phyloP scores from a whole-genome alignment of 768 basidiomycete genomes.

The Boletus sensibilis region DNA sequence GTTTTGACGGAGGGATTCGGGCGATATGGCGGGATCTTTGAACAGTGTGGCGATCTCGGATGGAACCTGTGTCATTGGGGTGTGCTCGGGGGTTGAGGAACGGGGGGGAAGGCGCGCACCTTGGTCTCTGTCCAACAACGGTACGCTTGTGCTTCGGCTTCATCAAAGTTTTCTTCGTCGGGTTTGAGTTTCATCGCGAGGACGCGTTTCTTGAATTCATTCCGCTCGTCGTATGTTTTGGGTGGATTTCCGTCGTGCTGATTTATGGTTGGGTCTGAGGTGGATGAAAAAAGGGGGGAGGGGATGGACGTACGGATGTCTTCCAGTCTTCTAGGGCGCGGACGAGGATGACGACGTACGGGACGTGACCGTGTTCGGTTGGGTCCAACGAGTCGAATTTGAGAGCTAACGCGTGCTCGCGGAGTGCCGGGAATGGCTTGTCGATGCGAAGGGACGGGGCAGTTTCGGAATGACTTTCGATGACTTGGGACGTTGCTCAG shows the following conservation, averaged over 20 bases:
- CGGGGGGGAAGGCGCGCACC: slow-evolving; percentile 23
- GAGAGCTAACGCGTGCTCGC: slow-evolving; percentile 66
- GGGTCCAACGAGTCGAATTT: slow-evolving; percentile 81
- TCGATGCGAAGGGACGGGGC: slow-evolving; percentile 80
- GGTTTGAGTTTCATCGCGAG: slow-evolving; percentile 62
- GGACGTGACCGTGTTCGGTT: slow-evolving; percentile 87
- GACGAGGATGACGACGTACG: slow-evolving; percentile 87
- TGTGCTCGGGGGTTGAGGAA: not conserved
- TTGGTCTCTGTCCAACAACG: slow-evolving; percentile 66
- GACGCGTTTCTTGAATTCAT: slow-evolving; percentile 72
- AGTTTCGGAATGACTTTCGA: slow-evolving; percentile 83
- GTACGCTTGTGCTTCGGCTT: slow-evolving; percentile 87
- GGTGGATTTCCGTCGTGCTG: slow-evolving; percentile 68
- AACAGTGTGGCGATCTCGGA: slow-evolving; percentile 65
- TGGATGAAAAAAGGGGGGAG: not conserved
- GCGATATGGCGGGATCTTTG: slow-evolving; percentile 51
- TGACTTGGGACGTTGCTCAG: slow-evolving; percentile 50
- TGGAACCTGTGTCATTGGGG: slow-evolving; percentile 49
- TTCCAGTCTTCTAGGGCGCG: slow-evolving; percentile 84
- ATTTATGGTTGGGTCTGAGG: not conserved
- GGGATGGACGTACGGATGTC: slow-evolving; percentile 48
- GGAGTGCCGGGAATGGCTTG: slow-evolving; percentile 80
- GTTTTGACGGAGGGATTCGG: slow-evolving; percentile 38
- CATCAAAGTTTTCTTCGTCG: slow-evolving; percentile 98
- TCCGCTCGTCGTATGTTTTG: slow-evolving; percentile 59